Conservation (phyloP, 768 basidiomycete species). For the Stropharia rugosoannulata region DNA sequence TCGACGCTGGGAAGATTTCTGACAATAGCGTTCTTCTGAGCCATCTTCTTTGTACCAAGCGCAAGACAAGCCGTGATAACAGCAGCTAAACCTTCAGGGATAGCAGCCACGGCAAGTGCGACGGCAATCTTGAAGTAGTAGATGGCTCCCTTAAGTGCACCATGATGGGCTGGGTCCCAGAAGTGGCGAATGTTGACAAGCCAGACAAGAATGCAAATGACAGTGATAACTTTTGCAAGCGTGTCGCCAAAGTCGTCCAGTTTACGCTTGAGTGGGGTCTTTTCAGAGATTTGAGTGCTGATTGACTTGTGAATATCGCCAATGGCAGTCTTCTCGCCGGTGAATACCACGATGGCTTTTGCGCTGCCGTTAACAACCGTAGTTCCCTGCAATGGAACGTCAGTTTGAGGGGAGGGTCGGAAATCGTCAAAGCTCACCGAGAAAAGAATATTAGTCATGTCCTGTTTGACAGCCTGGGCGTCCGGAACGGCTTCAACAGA, state of each 20-base stretch:
- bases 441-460: conserved; percentile 97
- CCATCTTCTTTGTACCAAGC: conserved; percentile 98
- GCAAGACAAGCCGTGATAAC: conserved; percentile 98
- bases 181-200: conserved; percentile 96
- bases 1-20: conserved; percentile 95
- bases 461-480: conserved; percentile 87
- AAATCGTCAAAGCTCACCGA: conserved; percentile 49
- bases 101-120: conserved; percentile 97
- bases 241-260: conserved; percentile 98
- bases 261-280: conserved; percentile 96
- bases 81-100: conserved; percentile 97
- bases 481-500: conserved; percentile 67
- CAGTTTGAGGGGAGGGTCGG: not conserved
- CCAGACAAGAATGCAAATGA: conserved; percentile 98
- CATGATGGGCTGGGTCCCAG: conserved; percentile 91
- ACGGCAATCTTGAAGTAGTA: conserved; percentile 99
- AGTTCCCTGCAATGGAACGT: conserved; percentile 62
- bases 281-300: conserved; percentile 87
- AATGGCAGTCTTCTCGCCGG: conserved; percentile 86
- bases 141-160: conserved; percentile 88
- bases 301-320: conserved; percentile 98
- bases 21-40: conserved; percentile 97
- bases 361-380: conserved; percentile 94
- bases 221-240: conserved; percentile 95
- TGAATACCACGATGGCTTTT: conserved; percentile 83